Percentiles rank a stretch among this genome's conserved stretches.
Evolutionary conservation across 768 basidiomycete species (phyloP).

Genomic region (Paxillus involutus): DNA sequence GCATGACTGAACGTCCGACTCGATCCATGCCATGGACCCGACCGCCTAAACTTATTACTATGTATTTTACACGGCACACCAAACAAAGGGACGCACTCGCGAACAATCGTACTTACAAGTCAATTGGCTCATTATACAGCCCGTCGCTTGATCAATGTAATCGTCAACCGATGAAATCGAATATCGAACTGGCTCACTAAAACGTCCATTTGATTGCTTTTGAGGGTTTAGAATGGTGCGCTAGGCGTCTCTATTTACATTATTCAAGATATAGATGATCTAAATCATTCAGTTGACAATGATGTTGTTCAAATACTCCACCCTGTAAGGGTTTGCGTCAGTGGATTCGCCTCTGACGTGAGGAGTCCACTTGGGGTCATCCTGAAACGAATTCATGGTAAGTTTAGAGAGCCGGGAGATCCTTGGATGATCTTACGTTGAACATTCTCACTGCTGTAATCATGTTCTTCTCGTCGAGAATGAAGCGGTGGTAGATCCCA

Average conservation of each 20-base stretch:
- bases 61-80: background rate
- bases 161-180: no score
- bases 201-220: no score
- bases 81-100: background rate
- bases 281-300: constrained; percentile 28
- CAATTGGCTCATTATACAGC: background rate
- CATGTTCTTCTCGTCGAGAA: constrained; percentile 71
- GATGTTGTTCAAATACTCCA: constrained; percentile 58
- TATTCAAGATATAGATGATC: no score
- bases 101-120: background rate
- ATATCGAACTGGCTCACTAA: no score
- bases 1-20: no score
- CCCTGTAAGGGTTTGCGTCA: constrained; percentile 63
- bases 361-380: constrained; percentile 89
- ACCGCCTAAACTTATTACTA: no score
- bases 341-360: constrained; percentile 62
- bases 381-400: constrained; percentile 41
- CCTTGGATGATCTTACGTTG: constrained; percentile 50
- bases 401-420: background rate
- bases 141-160: no score
- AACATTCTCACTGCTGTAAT: constrained; percentile 83
- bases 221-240: no score
- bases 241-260: no score
- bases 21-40: no score
- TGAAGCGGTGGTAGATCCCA: constrained; percentile 95